Evolutionary conservation across 768 basidiomycete genomes (phyloP).

Genomic region (Boletus huronensis): DNA sequence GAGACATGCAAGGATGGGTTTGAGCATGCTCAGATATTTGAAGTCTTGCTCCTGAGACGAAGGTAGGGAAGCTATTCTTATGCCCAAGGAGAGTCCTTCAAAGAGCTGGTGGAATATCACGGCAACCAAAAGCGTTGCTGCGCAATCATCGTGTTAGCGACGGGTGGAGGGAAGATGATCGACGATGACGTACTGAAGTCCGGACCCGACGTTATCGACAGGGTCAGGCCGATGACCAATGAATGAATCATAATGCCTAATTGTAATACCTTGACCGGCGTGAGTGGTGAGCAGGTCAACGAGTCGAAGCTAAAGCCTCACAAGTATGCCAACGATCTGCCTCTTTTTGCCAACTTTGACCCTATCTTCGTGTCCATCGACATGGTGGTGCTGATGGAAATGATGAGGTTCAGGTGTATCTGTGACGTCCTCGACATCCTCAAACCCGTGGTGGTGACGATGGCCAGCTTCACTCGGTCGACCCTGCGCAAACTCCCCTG

Average conservation of each 20-base stretch:
- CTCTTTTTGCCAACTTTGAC: slow-evolving; percentile 48
- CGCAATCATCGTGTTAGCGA: neutral
- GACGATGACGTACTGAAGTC: slow-evolving; percentile 59
- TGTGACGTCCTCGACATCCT: neutral
- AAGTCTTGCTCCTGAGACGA: slow-evolving; percentile 29
- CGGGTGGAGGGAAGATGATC: neutral
- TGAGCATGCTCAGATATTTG: slow-evolving; percentile 35
- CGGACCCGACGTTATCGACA: slow-evolving; percentile 62
- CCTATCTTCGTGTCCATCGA: slow-evolving; percentile 14
- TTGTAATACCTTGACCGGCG: slow-evolving; percentile 60
- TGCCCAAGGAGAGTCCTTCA: slow-evolving; percentile 79
- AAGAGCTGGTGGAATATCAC: slow-evolving; percentile 83
- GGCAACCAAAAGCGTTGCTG: slow-evolving; percentile 71
- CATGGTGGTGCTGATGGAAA: neutral
- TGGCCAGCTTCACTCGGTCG: neutral
- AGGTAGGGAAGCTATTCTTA: slow-evolving; percentile 70
- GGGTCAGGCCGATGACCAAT: slow-evolving; percentile 73
- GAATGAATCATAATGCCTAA: slow-evolving; percentile 84
- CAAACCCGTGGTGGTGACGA: slow-evolving; percentile 11
- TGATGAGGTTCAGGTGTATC: neutral
- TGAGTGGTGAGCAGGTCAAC: neutral
- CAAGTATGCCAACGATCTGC: slow-evolving; percentile 73
- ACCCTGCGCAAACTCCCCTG: slow-evolving; percentile 6
- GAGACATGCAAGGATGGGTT: slow-evolving; percentile 51
- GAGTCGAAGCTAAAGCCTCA: slow-evolving; percentile 23